These are phyloP conservation scores for Platismatia glauca DNA, from an alignment of 495 filamentous ascomycete genomes.

Conservation along the genomic window DNA sequence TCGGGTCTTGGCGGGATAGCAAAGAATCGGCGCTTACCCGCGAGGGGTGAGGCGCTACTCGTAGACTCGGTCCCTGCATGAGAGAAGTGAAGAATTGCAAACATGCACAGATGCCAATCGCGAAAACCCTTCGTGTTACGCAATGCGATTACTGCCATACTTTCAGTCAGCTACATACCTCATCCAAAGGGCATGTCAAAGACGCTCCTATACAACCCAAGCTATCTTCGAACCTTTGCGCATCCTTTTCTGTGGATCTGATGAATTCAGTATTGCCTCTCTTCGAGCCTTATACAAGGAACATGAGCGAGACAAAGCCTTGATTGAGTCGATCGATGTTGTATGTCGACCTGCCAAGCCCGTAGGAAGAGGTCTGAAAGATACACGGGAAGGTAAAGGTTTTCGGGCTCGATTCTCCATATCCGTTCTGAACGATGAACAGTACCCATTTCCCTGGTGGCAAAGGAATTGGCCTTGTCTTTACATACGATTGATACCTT, in stretches of 20 bases:
- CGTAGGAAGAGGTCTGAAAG: conserved; percentile 63
- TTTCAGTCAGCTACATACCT: not conserved
- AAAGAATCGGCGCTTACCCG: not conserved
- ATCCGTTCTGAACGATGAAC: conserved; percentile 12
- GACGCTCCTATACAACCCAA: conserved; percentile 20
- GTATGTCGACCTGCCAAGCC: conserved; percentile 70
- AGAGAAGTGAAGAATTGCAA: too few relatives aligned
- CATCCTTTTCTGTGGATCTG: conserved; percentile 95
- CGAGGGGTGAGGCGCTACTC: too few relatives aligned
- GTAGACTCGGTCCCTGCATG: not conserved
- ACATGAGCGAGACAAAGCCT: conserved; percentile 39
- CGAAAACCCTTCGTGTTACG: not conserved
- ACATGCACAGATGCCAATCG: too few relatives aligned
- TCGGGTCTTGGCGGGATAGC: not conserved
- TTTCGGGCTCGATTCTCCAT: conserved; percentile 10
- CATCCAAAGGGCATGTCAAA: not conserved
- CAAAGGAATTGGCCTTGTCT: conserved; percentile 50
- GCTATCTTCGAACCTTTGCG: conserved; percentile 54
- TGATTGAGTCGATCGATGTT: conserved; percentile 79
- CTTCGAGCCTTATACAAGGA: conserved; percentile 61
- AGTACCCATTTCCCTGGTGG: conserved; percentile 70
- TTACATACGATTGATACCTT: conserved; percentile 74
- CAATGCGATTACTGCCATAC: not conserved
- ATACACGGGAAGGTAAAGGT: conserved; percentile 55
- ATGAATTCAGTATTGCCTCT: conserved; percentile 78